Evolutionary conservation across 129 eudicot genomes (phyloP), one percentile per base, ranked within the genome.

Genomic region (Apium graveolens): DNA sequence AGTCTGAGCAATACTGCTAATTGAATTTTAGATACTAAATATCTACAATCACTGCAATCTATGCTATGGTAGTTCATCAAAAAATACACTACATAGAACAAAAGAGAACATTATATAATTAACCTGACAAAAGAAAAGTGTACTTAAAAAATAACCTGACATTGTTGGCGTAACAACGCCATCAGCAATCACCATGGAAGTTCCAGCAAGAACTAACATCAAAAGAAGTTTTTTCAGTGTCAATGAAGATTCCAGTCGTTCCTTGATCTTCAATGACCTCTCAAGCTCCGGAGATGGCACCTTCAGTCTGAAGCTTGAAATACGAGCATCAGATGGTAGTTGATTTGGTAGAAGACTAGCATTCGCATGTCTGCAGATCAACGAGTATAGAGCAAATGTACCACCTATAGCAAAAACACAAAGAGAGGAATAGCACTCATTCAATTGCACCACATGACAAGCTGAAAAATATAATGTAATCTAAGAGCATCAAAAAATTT

Each of bases 151-250:
- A 71, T 70, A 82, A 95, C 99, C 99, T 91, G 99, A 95, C 96
- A 95, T 92, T 46, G 96, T 96, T 76, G 99, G 99, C 3, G 99
- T 95, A 81, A 95, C 99, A 79, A 95, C 97, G 74, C 97, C 99
- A 84, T 90, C 97, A 82, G 97, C 99, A 37, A 95, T 95, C 81
- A 95, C 97, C 99, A 95, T 92, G 60, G 99, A 88, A 76, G 99
- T 95, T 82, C 97, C 99, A 78, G 91, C 99, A 81, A 95, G 97
- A 55, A 95, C 99, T 80, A 95, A 79, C 85, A 91, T 88, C 82
- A 72, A 42, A 72, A 72, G 91, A 83, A 95, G 90, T 82, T 86
- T 95, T 81, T 92, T 92, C 82, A 95, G 81, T 26, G 88, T 82
- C 78, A 88, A 86, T 57, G 99, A 95, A 75, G 90, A 78, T 80